Conservation (phyloP, 176 grass and related monocot genomes). For the Zoysia japonica region DNA sequence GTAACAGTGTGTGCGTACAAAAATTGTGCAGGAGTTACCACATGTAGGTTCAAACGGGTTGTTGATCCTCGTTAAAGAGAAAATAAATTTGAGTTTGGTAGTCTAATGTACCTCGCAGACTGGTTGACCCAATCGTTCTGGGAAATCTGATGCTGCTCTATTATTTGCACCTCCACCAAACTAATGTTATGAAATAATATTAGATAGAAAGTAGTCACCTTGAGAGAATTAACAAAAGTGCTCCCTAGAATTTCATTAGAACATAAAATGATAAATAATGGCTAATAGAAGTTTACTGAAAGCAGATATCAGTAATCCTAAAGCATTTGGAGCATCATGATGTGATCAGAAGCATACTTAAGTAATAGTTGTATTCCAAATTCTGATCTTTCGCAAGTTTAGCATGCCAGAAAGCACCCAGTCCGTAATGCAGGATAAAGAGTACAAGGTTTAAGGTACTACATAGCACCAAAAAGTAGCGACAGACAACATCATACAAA, state of each 20-base stretch:
- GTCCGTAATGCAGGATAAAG: neutral
- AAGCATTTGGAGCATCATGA: conserved; percentile 12
- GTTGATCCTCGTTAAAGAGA: neutral
- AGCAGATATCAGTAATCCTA: neutral
- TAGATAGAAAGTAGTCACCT: conserved; percentile 7
- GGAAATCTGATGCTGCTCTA: conserved; percentile 55
- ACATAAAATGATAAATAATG: neutral
- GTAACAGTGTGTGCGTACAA: conserved; percentile 21
- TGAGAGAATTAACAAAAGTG: conserved; percentile 10
- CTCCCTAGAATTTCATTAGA: neutral
- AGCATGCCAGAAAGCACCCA: conserved; percentile 12
- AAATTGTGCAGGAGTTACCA: conserved; percentile 30
- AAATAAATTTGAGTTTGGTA: conserved; percentile 30
- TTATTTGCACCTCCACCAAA: conserved; percentile 54
- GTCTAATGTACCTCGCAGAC: conserved; percentile 68
- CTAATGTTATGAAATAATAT: conserved; percentile 19
- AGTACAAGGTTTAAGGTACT: conserved; percentile 9
- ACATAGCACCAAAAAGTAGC: neutral
- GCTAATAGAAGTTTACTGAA: neutral
- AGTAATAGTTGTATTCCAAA: neutral
- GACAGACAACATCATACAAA: neutral
- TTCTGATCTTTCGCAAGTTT: conserved; percentile 10
- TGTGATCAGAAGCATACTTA: conserved; percentile 3
- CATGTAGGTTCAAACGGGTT: conserved; percentile 25
- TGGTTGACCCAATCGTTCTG: conserved; percentile 73